phyloP scores from a whole-genome alignment of 352 stramenopile species.

The Pythium sukuiense region DNA sequence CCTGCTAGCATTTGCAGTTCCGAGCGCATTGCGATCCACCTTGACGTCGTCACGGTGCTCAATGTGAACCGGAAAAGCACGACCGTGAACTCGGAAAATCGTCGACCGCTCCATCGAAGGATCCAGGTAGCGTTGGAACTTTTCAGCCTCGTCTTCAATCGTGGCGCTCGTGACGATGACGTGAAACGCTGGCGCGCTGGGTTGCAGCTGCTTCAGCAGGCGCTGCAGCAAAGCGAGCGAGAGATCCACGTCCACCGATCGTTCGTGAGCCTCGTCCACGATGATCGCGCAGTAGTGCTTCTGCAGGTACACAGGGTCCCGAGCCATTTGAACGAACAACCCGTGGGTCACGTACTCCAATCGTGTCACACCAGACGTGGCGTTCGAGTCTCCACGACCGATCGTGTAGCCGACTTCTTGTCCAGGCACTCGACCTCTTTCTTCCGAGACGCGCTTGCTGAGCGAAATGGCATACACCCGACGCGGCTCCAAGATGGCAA shows the following conservation, averaged over 20 bases:
- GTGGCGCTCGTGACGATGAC: slow-evolving; percentile 35
- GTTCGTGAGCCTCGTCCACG: slow-evolving; percentile 35
- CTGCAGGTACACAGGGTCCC: slow-evolving; percentile 18
- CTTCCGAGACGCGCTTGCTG: slow-evolving; percentile 20
- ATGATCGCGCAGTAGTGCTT: slow-evolving; percentile 26
- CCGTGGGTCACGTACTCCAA: slow-evolving; percentile 35
- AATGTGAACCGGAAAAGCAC: slow-evolving; percentile 32
- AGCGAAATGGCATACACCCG: slow-evolving; percentile 31
- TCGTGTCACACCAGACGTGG: slow-evolving; percentile 3
- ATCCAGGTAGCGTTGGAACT: slow-evolving; percentile 25
- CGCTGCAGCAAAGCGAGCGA: slow-evolving; percentile 29
- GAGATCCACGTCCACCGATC: slow-evolving; percentile 32
- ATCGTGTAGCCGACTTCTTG: slow-evolving; percentile 32
- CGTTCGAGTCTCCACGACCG: slow-evolving; percentile 22
- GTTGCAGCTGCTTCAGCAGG: not conserved
- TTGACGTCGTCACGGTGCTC: slow-evolving; percentile 27
- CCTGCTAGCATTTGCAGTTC: slow-evolving; percentile 13
- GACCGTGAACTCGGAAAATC: slow-evolving; percentile 25
- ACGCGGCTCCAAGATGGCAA: slow-evolving; percentile 30
- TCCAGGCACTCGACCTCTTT: slow-evolving; percentile 17
- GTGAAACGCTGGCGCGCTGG: slow-evolving; percentile 6
- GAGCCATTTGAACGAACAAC: slow-evolving; percentile 28
- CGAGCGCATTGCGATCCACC: slow-evolving; percentile 15
- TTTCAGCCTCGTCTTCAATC: slow-evolving; percentile 22
- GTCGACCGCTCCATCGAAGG: slow-evolving; percentile 7